Conservation (phyloP, 208 protist genomes). For the Acanthamoeba lenticulata region DNA sequence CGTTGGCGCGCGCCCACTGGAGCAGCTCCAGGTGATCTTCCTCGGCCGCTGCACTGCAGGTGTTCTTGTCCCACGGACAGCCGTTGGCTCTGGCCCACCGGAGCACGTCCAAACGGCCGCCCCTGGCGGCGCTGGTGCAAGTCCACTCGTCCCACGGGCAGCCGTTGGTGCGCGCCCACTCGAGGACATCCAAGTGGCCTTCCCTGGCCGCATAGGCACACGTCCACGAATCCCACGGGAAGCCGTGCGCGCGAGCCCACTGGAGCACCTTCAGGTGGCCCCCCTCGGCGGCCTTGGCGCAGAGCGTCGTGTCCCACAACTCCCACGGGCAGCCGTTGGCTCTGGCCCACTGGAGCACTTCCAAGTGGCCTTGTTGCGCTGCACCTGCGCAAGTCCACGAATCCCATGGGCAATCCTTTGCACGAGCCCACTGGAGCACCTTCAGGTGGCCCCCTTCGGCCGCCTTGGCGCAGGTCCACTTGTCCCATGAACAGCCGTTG, state of each 20-base stretch:
- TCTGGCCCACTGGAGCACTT: neutral
- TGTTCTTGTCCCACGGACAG: slow-evolving; percentile 11
- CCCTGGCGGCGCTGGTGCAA: neutral
- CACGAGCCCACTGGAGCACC: neutral
- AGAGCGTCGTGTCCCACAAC: neutral
- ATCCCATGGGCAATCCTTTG: neutral
- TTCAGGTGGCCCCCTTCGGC: neutral
- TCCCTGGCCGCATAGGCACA: neutral
- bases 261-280: slow-evolving; percentile 13
- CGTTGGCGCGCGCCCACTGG: neutral
- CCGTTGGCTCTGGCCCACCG: neutral
- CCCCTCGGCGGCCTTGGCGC: neutral
- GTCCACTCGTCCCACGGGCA: slow-evolving; percentile 2
- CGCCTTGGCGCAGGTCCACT: neutral
- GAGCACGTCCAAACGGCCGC: neutral
- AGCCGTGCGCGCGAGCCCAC: neutral
- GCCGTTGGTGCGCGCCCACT: neutral
- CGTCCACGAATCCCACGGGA: neutral
- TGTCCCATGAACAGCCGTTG: neutral
- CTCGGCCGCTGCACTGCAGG: neutral
- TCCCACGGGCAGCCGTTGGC: neutral
- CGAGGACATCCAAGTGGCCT: neutral
- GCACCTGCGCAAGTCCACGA: neutral
- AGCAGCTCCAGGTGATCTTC: neutral
- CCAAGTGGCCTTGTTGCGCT: neutral